Conservation (phyloP, 257 asterid species). For the Anisodus acutangulus region DNA sequence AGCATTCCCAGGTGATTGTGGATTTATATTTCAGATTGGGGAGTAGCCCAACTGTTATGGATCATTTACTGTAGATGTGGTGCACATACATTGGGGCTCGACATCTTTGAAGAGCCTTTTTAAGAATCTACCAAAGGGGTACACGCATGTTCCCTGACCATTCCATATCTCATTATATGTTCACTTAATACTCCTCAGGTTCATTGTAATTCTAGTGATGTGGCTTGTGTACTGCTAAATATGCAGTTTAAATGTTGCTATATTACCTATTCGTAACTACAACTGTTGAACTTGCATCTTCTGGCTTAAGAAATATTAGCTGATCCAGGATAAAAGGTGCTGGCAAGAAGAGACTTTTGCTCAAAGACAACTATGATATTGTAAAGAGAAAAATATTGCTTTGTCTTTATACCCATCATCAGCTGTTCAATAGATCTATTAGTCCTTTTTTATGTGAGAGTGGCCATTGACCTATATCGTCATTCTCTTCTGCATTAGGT, state of each 20-base stretch:
- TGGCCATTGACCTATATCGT: neutral
- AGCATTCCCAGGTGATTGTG: slow-evolving; percentile 95
- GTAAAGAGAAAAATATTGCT: neutral
- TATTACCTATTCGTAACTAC: neutral
- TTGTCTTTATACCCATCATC: neutral
- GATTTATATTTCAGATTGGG: slow-evolving; percentile 64
- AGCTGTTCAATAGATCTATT: neutral
- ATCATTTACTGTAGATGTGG: slow-evolving; percentile 52
- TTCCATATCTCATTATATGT: slow-evolving; percentile 44
- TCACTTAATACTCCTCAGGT: slow-evolving; percentile 37
- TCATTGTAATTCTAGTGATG: slow-evolving; percentile 21
- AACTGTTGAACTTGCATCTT: neutral
- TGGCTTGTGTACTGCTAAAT: slow-evolving; percentile 10
- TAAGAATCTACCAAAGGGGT: slow-evolving; percentile 62
- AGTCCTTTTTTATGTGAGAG: neutral
- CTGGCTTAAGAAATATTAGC: slow-evolving; percentile 17
- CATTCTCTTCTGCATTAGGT: slow-evolving; percentile 48
- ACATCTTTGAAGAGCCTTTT: slow-evolving; percentile 62
- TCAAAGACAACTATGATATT: neutral
- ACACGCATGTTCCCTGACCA: slow-evolving; percentile 71
- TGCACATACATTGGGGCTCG: slow-evolving; percentile 60
- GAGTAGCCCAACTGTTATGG: slow-evolving; percentile 56
- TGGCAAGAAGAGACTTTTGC: neutral
- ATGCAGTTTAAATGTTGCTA: neutral
- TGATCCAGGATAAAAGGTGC: neutral